Percentiles rank a stretch among this genome's conserved stretches.
These are phyloP conservation scores for Oryza meyeriana DNA, from an alignment of 176 grass and related monocot genomes.

Conservation along the genomic window DNA sequence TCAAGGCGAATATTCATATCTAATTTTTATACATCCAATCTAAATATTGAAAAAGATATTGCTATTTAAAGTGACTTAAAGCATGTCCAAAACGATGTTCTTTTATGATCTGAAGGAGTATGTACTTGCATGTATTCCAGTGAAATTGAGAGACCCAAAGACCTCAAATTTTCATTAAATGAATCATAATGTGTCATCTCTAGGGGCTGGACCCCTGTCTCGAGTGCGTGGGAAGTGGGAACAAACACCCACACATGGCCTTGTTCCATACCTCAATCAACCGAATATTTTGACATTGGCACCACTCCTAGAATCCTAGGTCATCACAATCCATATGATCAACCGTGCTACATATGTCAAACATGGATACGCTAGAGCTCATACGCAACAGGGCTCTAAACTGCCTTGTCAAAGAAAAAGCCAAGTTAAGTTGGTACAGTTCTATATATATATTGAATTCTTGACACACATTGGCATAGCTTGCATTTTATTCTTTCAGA, in stretches of 20 bases:
- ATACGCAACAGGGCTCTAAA: constrained; percentile 18
- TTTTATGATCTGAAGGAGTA: no score
- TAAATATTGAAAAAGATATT: no score
- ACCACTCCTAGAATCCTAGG: neutral
- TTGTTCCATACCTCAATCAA: neutral
- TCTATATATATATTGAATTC: no score
- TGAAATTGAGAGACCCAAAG: no score
- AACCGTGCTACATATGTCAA: neutral
- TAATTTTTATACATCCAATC: no score
- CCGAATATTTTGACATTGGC: neutral
- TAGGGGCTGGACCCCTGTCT: neutral
- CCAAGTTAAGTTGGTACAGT: no score
- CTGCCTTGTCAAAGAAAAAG: neutral
- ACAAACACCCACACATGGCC: neutral
- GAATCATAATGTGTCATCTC: neutral
- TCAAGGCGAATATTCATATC: no score
- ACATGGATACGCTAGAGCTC: neutral
- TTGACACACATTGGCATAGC: no score
- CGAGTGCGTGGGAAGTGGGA: neutral
- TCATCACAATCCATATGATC: neutral
- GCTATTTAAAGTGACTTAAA: no score
- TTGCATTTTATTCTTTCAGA: neutral
- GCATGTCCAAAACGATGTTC: no score
- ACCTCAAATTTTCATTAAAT: neutral
- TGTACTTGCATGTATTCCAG: no score